phyloP scores from a whole-genome alignment of 352 stramenopile species.

The Phytophthora niederhauseri region DNA sequence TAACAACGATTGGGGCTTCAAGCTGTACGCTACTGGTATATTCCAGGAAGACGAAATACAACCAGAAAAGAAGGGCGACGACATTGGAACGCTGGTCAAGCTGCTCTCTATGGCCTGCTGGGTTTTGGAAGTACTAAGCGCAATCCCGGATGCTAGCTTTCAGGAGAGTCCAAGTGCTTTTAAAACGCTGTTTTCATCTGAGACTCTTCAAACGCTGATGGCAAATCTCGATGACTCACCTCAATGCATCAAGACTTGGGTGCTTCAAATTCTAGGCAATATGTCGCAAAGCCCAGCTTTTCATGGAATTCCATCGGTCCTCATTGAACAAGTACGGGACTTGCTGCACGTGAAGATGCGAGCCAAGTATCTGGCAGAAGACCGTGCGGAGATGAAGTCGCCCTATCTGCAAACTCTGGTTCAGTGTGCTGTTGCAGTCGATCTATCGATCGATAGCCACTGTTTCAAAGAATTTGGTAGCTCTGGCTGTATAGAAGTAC shows the following conservation, averaged over 20 bases:
- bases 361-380: conserved; percentile 54
- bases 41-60: conserved; percentile 45
- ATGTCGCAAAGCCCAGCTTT: conserved; percentile 48
- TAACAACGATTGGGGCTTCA: conserved; percentile 92
- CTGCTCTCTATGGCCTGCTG: conserved; percentile 47
- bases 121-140: conserved; percentile 39
- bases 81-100: conserved; percentile 23
- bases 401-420: conserved; percentile 64
- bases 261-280: conserved; percentile 50
- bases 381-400: conserved; percentile 59
- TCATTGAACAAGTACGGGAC: conserved; percentile 49
- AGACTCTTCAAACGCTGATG: conserved; percentile 43
- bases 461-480: conserved; percentile 15
- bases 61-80: conserved; percentile 1
- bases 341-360: conserved; percentile 57
- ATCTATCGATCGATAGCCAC: conserved; percentile 59
- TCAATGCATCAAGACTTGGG: conserved; percentile 43
- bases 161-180: conserved; percentile 19
- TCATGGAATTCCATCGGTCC: conserved; percentile 38
- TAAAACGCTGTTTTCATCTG: conserved; percentile 38
- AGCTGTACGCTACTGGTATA: conserved; percentile 77
- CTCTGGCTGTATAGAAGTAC: background rate
- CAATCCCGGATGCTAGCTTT: conserved; percentile 24
- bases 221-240: conserved; percentile 43
- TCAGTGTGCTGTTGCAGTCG: conserved; percentile 61